Conservation (phyloP, 352 stramenopile genomes). For the Globisporangium abappressorium region DNA sequence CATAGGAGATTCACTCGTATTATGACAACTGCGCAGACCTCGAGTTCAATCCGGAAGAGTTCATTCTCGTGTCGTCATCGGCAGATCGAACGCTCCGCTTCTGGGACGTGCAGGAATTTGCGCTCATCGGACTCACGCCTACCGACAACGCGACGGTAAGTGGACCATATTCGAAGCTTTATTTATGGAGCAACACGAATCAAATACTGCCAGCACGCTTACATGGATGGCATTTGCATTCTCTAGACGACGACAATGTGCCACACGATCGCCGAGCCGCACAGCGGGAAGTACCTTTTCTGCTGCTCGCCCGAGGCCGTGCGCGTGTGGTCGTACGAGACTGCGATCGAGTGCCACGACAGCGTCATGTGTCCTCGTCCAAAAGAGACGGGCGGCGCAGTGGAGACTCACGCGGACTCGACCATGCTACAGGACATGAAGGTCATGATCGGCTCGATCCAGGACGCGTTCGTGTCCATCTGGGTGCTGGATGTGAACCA, state of each 20-base stretch:
- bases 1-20: neutral
- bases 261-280: slow-evolving; percentile 71
- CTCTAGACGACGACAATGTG: slow-evolving; percentile 75
- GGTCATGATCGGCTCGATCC: slow-evolving; percentile 76
- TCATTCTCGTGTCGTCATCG: slow-evolving; percentile 78
- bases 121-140: slow-evolving; percentile 74
- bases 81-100: slow-evolving; percentile 78
- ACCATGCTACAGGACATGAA: slow-evolving; percentile 84
- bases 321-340: slow-evolving; percentile 84
- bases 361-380: slow-evolving; percentile 54
- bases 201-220: too few relatives aligned
- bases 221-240: neutral
- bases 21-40: slow-evolving; percentile 23
- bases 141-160: slow-evolving; percentile 71
- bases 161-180: too few relatives aligned
- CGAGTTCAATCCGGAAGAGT: slow-evolving; percentile 86
- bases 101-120: slow-evolving; percentile 85
- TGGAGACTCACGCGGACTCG: slow-evolving; percentile 64
- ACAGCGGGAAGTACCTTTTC: slow-evolving; percentile 78
- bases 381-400: slow-evolving; percentile 43
- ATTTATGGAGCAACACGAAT: too few relatives aligned
- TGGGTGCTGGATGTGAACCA: slow-evolving; percentile 78
- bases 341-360: slow-evolving; percentile 80
- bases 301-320: slow-evolving; percentile 74
- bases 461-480: slow-evolving; percentile 78